Percentiles rank a stretch among this genome's conserved stretches.
These are phyloP conservation scores for Irpex rosettiformis DNA, from an alignment of 1,284 basidiomycete species.

Conservation along the genomic window DNA sequence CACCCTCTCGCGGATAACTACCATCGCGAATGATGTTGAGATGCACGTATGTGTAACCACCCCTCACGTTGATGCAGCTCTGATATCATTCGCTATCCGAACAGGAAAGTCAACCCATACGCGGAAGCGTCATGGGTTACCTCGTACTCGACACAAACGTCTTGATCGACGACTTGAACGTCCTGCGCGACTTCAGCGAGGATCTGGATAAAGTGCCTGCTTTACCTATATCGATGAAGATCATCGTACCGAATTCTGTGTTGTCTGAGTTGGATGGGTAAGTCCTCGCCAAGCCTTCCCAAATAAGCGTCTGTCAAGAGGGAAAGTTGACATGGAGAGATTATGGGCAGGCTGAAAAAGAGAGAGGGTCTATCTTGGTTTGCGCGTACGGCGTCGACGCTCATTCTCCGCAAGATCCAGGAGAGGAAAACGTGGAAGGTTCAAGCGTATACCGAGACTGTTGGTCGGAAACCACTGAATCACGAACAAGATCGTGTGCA, in stretches of 20 bases:
- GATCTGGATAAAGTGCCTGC: conserved; percentile 46
- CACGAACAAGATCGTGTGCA: conserved; percentile 33
- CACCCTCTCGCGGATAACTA: conserved; percentile 9
- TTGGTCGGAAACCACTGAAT: conserved; percentile 33
- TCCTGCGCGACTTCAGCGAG: conserved; percentile 58
- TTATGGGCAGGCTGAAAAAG: conserved; percentile 55
- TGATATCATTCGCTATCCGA: neutral
- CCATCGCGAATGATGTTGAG: conserved; percentile 14
- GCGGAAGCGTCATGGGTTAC: conserved; percentile 24
- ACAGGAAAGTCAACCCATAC: neutral
- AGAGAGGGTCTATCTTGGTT: conserved; percentile 55
- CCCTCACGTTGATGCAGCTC: neutral
- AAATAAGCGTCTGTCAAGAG: neutral
- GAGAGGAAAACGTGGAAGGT: conserved; percentile 56
- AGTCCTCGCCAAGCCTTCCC: neutral
- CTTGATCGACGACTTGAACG: conserved; percentile 59
- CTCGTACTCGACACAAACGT: conserved; percentile 75
- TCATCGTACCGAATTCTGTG: conserved; percentile 69
- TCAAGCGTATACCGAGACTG: conserved; percentile 64
- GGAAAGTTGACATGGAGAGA: neutral
- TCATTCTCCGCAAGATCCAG: conserved; percentile 64
- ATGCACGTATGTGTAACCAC: conserved; percentile 9
- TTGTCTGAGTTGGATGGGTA: conserved; percentile 72
- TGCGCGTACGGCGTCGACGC: conserved; percentile 65
- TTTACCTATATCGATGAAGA: conserved; percentile 49